phyloP scores from a whole-genome alignment of 2,329 filamentous ascomycete genomes.

The Exophiala calicioides region DNA sequence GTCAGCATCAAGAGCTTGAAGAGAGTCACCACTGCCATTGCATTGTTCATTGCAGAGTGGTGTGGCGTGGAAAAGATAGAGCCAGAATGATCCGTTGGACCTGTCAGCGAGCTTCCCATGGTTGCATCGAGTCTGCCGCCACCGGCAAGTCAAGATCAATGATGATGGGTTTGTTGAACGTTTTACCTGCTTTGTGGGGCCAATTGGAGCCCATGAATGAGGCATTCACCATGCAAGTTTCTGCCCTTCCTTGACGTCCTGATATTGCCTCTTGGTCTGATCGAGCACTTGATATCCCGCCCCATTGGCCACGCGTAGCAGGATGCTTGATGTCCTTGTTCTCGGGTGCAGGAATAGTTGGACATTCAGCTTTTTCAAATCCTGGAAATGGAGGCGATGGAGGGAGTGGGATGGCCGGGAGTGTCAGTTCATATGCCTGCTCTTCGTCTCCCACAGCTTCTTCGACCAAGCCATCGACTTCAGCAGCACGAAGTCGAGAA shows the following conservation, averaged over 20 bases:
- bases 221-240: conserved; percentile 80
- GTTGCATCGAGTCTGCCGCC: neutral
- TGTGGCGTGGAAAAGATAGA: conserved; percentile 25
- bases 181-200: conserved; percentile 62
- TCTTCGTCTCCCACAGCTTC: neutral
- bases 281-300: conserved; percentile 20
- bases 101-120: neutral
- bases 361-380: conserved; percentile 20
- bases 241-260: conserved; percentile 47
- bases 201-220: conserved; percentile 70
- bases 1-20: conserved; percentile 46
- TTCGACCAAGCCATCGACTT: conserved; percentile 16
- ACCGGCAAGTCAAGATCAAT: conserved; percentile 74
- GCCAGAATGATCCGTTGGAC: neutral
- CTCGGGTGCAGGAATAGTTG: conserved; percentile 1
- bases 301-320: conserved; percentile 15
- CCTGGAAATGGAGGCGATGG: conserved; percentile 17
- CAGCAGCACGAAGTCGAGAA: conserved; percentile 22
- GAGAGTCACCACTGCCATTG: conserved; percentile 22
- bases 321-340: neutral
- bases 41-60: conserved; percentile 27
- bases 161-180: conserved; percentile 77
- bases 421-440: conserved; percentile 39
- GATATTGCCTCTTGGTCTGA: conserved; percentile 25
- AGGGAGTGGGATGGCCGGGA: conserved; percentile 2